Evolutionary conservation across 306 rosid genomes (phyloP).

Genomic region (Prunus mume): DNA sequence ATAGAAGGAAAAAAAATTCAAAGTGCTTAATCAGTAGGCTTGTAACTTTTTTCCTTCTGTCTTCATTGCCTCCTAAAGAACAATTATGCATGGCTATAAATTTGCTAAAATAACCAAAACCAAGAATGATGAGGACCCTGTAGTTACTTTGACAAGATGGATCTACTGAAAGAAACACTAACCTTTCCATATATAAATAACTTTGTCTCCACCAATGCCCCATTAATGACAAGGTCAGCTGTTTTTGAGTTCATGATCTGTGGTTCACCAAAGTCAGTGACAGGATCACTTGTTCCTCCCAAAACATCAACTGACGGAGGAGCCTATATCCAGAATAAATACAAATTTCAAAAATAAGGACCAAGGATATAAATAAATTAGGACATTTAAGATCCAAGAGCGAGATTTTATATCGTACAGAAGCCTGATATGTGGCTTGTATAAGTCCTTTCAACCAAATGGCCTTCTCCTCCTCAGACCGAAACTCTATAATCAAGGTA

Average conservation of each 20-base stretch:
- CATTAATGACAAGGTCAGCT: constrained; percentile 83
- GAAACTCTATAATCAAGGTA: constrained; percentile 82
- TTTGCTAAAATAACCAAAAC: constrained; percentile 8
- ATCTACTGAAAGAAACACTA: constrained; percentile 17
- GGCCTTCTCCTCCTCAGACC: constrained; percentile 65
- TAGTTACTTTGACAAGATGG: neutral
- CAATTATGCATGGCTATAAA: constrained; percentile 1
- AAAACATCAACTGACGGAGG: constrained; percentile 63
- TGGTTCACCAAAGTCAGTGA: constrained; percentile 38
- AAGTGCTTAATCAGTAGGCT: constrained; percentile 10
- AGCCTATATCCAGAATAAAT: constrained; percentile 51
- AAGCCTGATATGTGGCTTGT: constrained; percentile 94
- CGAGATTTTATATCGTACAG: constrained; percentile 47
- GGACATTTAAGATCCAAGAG: neutral
- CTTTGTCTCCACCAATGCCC: constrained; percentile 75
- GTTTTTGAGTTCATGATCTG: constrained; percentile 39
- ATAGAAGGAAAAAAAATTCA: constrained; percentile 12
- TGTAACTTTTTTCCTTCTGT: neutral
- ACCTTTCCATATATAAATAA: constrained; percentile 91
- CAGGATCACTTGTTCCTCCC: constrained; percentile 36
- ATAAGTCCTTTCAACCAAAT: constrained; percentile 73
- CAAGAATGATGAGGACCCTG: constrained; percentile 13
- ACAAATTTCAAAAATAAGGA: constrained; percentile 14
- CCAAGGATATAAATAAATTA: constrained; percentile 15
- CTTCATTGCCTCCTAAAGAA: neutral